These are phyloP conservation scores for Tylopilus vinaceipallidus DNA, from an alignment of 768 basidiomycete species.

Conservation along the genomic window DNA sequence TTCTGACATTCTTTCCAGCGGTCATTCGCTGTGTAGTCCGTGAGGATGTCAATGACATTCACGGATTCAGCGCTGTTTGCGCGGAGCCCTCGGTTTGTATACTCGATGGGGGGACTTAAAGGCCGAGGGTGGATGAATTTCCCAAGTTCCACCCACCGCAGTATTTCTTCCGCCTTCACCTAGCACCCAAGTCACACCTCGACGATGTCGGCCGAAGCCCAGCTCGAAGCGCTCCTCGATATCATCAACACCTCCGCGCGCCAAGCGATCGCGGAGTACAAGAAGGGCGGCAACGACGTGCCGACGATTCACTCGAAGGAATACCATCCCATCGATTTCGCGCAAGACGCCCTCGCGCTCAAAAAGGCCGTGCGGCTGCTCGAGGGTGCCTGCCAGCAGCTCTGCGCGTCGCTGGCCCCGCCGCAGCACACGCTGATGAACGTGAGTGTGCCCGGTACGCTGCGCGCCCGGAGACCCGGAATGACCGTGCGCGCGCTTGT, in stretches of 20 bases:
- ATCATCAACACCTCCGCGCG: constrained; percentile 31
- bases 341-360: constrained; percentile 16
- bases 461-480: not conserved
- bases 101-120: constrained; percentile 4
- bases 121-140: not conserved
- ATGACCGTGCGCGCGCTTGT: not conserved
- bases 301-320: constrained; percentile 24
- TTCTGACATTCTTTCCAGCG: not conserved
- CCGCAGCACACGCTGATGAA: constrained; percentile 30
- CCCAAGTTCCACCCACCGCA: not conserved
- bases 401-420: constrained; percentile 27
- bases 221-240: constrained; percentile 30
- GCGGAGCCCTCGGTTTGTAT: not conserved
- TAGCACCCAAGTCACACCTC: too few species aligned
- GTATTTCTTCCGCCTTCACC: not conserved
- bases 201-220: constrained; percentile 24
- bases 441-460: constrained; percentile 6
- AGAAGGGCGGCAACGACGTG: constrained; percentile 19
- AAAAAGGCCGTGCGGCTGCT: constrained; percentile 29
- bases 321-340: constrained; percentile 24
- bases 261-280: constrained; percentile 26
- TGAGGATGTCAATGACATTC: not conserved
- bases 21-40: not conserved
- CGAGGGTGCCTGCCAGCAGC: constrained; percentile 27
- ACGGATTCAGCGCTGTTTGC: not conserved